Percentiles rank a stretch among this genome's conserved stretches.
Evolutionary conservation across 1,284 basidiomycete genomes (phyloP).

Genomic region (Cutaneotrichosporon mucoides): DNA sequence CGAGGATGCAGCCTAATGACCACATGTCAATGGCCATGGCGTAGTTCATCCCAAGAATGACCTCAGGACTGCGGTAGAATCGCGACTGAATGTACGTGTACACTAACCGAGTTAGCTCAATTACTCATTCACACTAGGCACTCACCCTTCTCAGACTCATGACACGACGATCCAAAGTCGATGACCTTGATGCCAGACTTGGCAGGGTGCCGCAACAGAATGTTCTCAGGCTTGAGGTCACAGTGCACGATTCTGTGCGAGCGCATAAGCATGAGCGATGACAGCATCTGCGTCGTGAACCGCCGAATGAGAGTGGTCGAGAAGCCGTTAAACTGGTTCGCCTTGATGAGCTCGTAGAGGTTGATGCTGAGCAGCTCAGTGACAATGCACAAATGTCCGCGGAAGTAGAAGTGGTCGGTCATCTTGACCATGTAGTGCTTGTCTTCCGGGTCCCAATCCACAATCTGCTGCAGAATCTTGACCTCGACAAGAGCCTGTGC

Average conservation of each 20-base stretch:
- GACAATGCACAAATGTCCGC: conserved; percentile 95
- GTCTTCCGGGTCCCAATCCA: conserved; percentile 97
- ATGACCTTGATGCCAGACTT: conserved; percentile 98
- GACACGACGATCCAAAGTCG: conserved; percentile 97
- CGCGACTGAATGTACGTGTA: conserved; percentile 99
- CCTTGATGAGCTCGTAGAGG: conserved; percentile 98
- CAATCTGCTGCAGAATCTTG: conserved; percentile 92
- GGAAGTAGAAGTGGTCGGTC: conserved; percentile 98
- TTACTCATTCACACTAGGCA: conserved; percentile 14
- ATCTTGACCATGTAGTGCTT: conserved; percentile 97
- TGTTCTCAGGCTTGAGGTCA: conserved; percentile 99
- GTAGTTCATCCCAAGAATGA: conserved; percentile 94
- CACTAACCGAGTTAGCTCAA: conserved; percentile 57
- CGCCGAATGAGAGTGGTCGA: conserved; percentile 89
- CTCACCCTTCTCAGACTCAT: conserved; percentile 97
- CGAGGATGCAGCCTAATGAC: conserved; percentile 96
- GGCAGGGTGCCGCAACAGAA: conserved; percentile 86
- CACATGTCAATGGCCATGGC: conserved; percentile 95
- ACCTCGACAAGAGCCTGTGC: conserved; percentile 98
- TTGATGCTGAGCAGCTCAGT: conserved; percentile 98
- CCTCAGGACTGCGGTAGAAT: conserved; percentile 97
- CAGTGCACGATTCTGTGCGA: conserved; percentile 99
- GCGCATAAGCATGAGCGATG: conserved; percentile 86
- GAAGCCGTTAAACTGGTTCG: conserved; percentile 96
- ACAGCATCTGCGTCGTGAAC: conserved; percentile 92